Conservation (phyloP, 2,329 filamentous ascomycete genomes). For the Karstenula rhodostoma region DNA sequence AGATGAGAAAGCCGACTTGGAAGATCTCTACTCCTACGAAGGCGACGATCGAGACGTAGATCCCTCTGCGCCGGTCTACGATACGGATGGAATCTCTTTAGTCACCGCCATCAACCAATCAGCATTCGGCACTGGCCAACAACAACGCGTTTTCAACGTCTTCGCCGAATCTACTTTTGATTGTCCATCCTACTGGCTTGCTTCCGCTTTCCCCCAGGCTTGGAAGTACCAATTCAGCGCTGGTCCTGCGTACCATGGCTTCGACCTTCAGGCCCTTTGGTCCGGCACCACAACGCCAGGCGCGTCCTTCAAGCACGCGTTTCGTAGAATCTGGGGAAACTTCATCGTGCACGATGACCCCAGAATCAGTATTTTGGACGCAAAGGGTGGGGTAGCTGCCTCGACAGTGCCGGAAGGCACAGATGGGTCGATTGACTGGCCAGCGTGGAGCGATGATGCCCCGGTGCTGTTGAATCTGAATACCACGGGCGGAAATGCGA, state of each 20-base stretch:
- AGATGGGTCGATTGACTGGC: constrained; percentile 36
- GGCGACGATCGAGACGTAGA: constrained; percentile 34
- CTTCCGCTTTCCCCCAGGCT: constrained; percentile 43
- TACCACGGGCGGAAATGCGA: constrained; percentile 37
- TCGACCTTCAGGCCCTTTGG: constrained; percentile 43
- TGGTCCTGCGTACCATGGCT: constrained; percentile 42
- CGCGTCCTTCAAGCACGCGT: constrained; percentile 39
- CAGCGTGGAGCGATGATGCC: constrained; percentile 30
- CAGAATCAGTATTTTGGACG: constrained; percentile 37
- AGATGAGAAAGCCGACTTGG: constrained; percentile 33
- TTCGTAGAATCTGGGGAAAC: constrained; percentile 45
- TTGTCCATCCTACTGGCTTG: constrained; percentile 52
- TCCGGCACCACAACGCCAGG: constrained; percentile 34
- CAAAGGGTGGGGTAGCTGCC: constrained; percentile 34
- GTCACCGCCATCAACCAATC: constrained; percentile 42
- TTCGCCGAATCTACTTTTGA: constrained; percentile 57
- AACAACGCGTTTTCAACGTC: constrained; percentile 52
- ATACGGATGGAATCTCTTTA: constrained; percentile 31
- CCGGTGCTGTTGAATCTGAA: constrained; percentile 39
- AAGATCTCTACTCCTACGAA: constrained; percentile 39
- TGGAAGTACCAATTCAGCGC: constrained; percentile 47
- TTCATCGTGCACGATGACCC: constrained; percentile 40
- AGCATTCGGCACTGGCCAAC: constrained; percentile 40
- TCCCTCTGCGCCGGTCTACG: constrained; percentile 33
- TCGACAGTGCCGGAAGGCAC: constrained; percentile 32